Evolutionary conservation across 2,329 filamentous ascomycete species (phyloP).

Genomic region (Atkinsonella texensis): DNA sequence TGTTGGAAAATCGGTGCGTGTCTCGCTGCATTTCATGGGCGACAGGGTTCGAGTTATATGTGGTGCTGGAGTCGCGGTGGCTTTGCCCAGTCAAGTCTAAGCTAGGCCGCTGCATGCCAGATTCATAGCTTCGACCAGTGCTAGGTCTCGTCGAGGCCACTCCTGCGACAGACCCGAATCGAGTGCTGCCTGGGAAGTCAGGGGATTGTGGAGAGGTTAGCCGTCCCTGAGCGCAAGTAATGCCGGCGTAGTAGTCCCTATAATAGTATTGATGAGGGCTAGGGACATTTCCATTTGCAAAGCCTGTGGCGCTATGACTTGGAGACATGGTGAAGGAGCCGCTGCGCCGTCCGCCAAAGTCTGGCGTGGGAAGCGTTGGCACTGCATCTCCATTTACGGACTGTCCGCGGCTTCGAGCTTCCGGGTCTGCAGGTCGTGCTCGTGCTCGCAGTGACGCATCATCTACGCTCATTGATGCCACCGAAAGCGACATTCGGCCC

Average conservation of each 20-base stretch:
- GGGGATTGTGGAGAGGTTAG: slow-evolving; percentile 45
- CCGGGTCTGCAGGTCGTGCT: slow-evolving; percentile 35
- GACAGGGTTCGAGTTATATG: slow-evolving; percentile 37
- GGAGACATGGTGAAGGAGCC: slow-evolving; percentile 54
- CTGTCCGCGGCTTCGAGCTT: slow-evolving; percentile 42
- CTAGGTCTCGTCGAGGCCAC: slow-evolving; percentile 36
- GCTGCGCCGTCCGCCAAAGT: slow-evolving; percentile 54
- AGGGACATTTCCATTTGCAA: slow-evolving; percentile 18
- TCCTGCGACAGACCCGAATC: slow-evolving; percentile 30
- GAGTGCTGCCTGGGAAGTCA: slow-evolving; percentile 37
- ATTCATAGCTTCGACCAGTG: slow-evolving; percentile 49
- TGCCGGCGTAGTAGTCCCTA: slow-evolving; percentile 38
- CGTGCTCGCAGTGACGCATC: slow-evolving; percentile 36
- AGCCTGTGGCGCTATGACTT: slow-evolving; percentile 21
- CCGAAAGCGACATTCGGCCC: slow-evolving; percentile 47
- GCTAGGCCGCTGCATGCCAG: slow-evolving; percentile 38
- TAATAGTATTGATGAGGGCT: slow-evolving; percentile 45
- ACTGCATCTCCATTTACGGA: slow-evolving; percentile 52
- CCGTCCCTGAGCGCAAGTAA: slow-evolving; percentile 33
- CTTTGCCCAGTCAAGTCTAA: slow-evolving; percentile 34
- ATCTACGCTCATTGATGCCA: slow-evolving; percentile 43
- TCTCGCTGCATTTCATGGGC: slow-evolving; percentile 38
- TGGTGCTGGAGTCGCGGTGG: slow-evolving; percentile 43
- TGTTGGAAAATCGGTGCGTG: slow-evolving; percentile 52
- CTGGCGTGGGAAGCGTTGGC: slow-evolving; percentile 51